Evolutionary conservation across 1,284 basidiomycete species (phyloP), one percentile per base, ranked within the genome.

Genomic region (Sporisorium sorghi): DNA sequence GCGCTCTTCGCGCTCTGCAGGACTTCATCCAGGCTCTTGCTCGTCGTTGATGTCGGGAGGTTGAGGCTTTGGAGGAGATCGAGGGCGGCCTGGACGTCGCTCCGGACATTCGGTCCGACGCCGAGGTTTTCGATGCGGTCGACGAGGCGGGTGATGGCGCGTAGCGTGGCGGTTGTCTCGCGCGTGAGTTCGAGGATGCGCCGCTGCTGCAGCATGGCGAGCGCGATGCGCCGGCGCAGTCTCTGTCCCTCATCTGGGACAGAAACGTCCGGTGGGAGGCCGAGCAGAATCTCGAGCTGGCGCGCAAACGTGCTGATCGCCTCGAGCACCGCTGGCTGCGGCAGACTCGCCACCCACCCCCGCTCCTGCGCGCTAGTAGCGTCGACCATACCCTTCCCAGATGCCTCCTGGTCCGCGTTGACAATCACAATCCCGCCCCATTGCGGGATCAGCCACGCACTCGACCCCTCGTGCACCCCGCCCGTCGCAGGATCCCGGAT

Each of bases 401-500:
- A n/a, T n/a, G n/a, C 12, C 15, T 35, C 24, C 9, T 9, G 48
- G 0, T 49, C 35, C 10, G 33, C 24, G 14, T 97, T 94, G 75
- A 90, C 86, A 54, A 98, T 88, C 57, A 92, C 89, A 49, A 99
- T 92, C 15, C 93, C 91, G 42, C 97, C 96, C 91, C 93, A 97
- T 85, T 98, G 96, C 0, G 97, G 96, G 1, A 97, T 88, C 24
- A 97, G 88, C 87, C 98, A 99, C 10, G 91, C 89, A 2, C 63
- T 66, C 10, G 76, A 26, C 2, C 12, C 46, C 15, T 53, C 28
- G 17, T 61, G 57, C 6, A 39, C 57, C 5, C 49, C 54, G 1
- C 59, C 57, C 10, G 57, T 63, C 11, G 11, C 56, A 1, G 66
- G 54, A 62, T 90, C 86, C 2, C 92, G 86, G 19, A 96, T 90